Percentiles rank a stretch among this genome's conserved stretches.
Evolutionary conservation across 1,139 yeast genomes (phyloP).

Genomic region (Meyerozyma elateridarum): DNA sequence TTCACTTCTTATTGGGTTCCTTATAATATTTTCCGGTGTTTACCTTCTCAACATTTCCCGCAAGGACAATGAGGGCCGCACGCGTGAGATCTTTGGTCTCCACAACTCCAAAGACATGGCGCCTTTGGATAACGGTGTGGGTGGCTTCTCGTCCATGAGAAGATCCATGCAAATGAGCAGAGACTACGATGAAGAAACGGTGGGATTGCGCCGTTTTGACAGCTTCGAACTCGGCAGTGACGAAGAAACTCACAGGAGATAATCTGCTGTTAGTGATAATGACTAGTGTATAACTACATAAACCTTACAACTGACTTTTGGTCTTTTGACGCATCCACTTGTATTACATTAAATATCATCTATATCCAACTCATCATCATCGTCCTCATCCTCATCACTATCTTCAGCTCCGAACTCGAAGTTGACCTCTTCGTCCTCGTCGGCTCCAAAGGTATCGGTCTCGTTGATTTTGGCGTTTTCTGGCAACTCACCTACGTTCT

Average conservation of each 20-base stretch:
- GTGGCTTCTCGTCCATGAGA: constrained; percentile 60
- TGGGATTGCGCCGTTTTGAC: constrained; percentile 58
- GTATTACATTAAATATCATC: constrained; percentile 59
- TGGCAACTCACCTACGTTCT: constrained; percentile 94
- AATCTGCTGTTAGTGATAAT: too few species aligned
- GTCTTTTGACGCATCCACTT: neutral
- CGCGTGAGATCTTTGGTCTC: constrained; percentile 60
- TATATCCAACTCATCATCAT: constrained; percentile 63
- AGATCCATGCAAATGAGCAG: constrained; percentile 65
- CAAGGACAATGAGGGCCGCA: constrained; percentile 52
- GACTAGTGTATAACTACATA: constrained; percentile 2
- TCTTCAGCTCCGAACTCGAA: constrained; percentile 98
- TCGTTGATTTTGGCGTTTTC: constrained; percentile 96
- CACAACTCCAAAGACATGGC: constrained; percentile 50
- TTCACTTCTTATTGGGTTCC: constrained; percentile 81
- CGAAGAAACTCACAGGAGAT: constrained; percentile 17
- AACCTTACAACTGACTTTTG: neutral
- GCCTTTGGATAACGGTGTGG: constrained; percentile 82
- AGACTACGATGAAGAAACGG: constrained; percentile 43
- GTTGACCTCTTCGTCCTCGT: constrained; percentile 95
- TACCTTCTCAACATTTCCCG: constrained; percentile 77
- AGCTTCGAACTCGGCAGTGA: constrained; percentile 54
- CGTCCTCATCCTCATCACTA: constrained; percentile 69
- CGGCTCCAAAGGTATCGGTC: constrained; percentile 95
- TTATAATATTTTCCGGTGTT: constrained; percentile 85